Evolutionary conservation across 805 yeast species (phyloP).

Genomic region (Debaryomyces castellii): DNA sequence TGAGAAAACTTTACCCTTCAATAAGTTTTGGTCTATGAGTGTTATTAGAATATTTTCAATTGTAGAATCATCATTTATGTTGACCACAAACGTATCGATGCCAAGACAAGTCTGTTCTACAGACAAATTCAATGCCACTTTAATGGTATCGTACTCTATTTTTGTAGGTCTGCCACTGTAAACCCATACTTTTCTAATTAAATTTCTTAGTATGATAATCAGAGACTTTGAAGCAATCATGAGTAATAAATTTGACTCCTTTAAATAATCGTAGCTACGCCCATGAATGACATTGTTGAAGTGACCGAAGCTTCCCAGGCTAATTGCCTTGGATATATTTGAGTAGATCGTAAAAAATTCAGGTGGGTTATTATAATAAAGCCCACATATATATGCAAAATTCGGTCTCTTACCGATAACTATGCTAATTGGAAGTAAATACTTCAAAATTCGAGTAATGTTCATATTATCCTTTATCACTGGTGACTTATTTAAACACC

Average conservation of each 20-base stretch:
- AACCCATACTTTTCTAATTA: conserved; percentile 34
- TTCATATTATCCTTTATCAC: conserved; percentile 28
- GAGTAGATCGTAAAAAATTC: conserved; percentile 31
- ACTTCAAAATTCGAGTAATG: conserved; percentile 42
- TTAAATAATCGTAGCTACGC: conserved; percentile 35
- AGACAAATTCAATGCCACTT: conserved; percentile 15
- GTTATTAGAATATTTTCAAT: conserved; percentile 51
- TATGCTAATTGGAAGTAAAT: conserved; percentile 52
- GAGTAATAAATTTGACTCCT: conserved; percentile 36
- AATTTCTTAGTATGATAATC: conserved; percentile 47
- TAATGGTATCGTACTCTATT: conserved; percentile 28
- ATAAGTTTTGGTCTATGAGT: conserved; percentile 51
- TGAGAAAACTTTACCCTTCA: conserved; percentile 52
- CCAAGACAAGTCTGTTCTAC: not conserved
- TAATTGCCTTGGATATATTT: conserved; percentile 35
- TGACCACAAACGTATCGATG: conserved; percentile 4
- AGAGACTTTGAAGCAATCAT: conserved; percentile 47
- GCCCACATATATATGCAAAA: conserved; percentile 12
- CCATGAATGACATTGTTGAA: conserved; percentile 28
- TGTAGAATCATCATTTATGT: conserved; percentile 33
- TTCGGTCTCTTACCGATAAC: conserved; percentile 56
- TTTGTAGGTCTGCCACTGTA: conserved; percentile 21
- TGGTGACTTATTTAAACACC: conserved; percentile 49
- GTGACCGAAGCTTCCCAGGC: conserved; percentile 41
- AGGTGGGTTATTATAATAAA: conserved; percentile 10